phyloP scores from a whole-genome alignment of 441 rosid genomes.

The Erodium moschatum region DNA sequence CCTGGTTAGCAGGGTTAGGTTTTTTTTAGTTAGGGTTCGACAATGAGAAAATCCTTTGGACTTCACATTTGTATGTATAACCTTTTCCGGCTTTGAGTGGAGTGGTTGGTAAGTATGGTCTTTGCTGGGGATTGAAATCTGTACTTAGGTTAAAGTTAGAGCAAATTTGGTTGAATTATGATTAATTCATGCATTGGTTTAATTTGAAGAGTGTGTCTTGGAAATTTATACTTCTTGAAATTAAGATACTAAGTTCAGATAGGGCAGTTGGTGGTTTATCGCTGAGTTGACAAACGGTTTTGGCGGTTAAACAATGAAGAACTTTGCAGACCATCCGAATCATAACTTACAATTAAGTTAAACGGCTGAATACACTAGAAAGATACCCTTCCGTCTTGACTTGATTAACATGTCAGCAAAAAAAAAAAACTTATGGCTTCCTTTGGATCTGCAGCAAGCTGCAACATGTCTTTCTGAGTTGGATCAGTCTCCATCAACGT shows the following conservation, averaged over 20 bases:
- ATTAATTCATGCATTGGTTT: constrained; percentile 12
- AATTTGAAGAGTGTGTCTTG: neutral
- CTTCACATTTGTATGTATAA: neutral
- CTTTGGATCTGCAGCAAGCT: constrained; percentile 66
- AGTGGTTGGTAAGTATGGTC: neutral
- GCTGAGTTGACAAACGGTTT: neutral
- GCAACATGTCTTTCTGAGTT: constrained; percentile 72
- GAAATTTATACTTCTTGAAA: neutral
- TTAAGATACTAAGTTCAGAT: neutral
- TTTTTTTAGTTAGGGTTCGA: neutral
- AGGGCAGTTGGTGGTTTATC: neutral
- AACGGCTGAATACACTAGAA: too few relatives aligned
- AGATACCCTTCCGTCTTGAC: too few relatives aligned
- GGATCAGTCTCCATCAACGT: constrained; percentile 70
- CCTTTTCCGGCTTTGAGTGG: neutral
- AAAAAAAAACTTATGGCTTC: neutral
- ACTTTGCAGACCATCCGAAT: neutral
- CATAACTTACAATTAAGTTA: neutral
- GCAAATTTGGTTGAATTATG: constrained; percentile 28
- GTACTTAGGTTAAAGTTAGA: neutral
- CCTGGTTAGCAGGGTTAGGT: constrained; percentile 17
- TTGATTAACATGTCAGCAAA: too few relatives aligned
- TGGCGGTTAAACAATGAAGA: neutral
- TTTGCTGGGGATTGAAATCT: neutral
- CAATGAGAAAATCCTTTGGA: neutral